Base-by-base conservation (phyloP, 139 green algal genomes). In the Astrephomene gubernaculifera region DNA sequence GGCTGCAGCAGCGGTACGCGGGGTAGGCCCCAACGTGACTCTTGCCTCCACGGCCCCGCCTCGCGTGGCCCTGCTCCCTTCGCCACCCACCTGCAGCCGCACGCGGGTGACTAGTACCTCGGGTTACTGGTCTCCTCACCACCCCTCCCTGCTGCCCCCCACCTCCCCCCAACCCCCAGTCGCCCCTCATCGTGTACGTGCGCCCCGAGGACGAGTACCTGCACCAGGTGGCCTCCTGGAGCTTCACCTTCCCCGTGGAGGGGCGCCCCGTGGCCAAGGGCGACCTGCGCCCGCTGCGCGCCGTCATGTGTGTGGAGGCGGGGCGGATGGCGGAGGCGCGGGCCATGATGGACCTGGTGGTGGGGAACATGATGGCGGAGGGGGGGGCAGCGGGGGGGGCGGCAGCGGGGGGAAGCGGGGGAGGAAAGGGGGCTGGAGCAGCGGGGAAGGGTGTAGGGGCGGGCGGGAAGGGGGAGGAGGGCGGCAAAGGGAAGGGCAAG, bases 171-270 rank as follows among this genome's bases (percentile, higher is more conserved):
- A n/a, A n/a, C n/a, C 54, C 81, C n/a, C 78, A 78, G 57, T 60
- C 63, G 27, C 68, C 68, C 41, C 72, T 90, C 17, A 71, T 97
- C 10, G 89, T 98, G 27, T 98, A 97, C 73, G 76, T 94, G 38
- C 87, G 93, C 17, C 96, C 96, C 4, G 96, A 98, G 87, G 96
- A 97, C 65, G 94, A 98, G 89, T 96, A 96, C 71, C 92, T 97
- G 45, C 94, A 97, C 73, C 82, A 93, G 85, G 79, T 89, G 74
- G 17, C 76, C 36, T 65, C 76, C 36, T 96, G 91, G 89, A 88
- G 86, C 24, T 96, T 92, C 88, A 91, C 89, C 21, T 97, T 98
- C 83, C 89, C 91, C 0, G 87, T 94, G 24, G 87, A 94, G 68
- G 86, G 87, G 29, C 81, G 90, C 0, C 81, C 89, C 1, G 87